phyloP scores from a whole-genome alignment of 192 early-diverging fungal genomes.

The Lobosporangium transversale region DNA sequence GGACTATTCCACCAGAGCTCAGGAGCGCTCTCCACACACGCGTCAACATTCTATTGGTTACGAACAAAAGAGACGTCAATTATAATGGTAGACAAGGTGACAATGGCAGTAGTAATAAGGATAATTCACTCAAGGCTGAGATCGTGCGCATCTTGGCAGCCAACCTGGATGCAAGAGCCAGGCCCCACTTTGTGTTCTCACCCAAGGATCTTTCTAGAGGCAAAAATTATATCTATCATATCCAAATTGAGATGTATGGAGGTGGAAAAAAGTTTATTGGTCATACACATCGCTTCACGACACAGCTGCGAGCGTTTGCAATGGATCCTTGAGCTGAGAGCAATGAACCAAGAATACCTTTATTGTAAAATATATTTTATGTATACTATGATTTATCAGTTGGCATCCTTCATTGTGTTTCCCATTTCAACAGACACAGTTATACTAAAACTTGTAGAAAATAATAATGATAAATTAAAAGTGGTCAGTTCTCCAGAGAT shows the following conservation, averaged over 20 bases:
- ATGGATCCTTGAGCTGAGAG: background rate
- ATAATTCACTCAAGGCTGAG: too few species aligned
- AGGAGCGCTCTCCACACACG: background rate
- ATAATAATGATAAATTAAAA: too few species aligned
- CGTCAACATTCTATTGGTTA: conserved; percentile 11
- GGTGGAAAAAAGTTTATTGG: conserved; percentile 14
- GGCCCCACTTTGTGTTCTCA: conserved; percentile 1
- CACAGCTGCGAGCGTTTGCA: conserved; percentile 1
- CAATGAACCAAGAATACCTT: background rate
- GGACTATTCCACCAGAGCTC: conserved; percentile 5
- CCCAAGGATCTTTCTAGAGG: conserved; percentile 1
- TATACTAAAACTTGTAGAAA: too few species aligned
- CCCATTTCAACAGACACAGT: too few species aligned
- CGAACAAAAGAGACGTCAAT: too few species aligned
- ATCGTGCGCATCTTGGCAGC: background rate
- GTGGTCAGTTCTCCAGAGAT: too few species aligned
- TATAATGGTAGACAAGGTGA: too few species aligned
- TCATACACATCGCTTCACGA: conserved; percentile 2
- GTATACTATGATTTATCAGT: too few species aligned
- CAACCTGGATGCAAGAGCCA: conserved; percentile 5
- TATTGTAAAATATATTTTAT: too few species aligned
- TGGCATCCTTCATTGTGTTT: too few species aligned
- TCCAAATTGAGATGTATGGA: conserved; percentile 12
- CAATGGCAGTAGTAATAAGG: too few species aligned
- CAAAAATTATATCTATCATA: background rate